These are phyloP conservation scores for Limnanthes douglasii DNA, from an alignment of 345 rosid species.

Conservation along the genomic window DNA sequence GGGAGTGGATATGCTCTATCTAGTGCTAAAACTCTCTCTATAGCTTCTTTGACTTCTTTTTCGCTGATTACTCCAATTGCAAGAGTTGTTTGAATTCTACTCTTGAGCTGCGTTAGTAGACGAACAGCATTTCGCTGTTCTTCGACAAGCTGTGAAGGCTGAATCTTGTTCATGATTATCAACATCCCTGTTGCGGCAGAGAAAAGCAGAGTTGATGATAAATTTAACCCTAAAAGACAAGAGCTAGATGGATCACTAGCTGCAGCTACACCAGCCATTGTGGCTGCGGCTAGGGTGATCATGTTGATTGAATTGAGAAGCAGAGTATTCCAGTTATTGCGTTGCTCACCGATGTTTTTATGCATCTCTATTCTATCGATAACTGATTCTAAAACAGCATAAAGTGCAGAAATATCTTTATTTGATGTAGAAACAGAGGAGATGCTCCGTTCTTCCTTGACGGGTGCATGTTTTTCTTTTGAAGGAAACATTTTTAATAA, in stretches of 20 bases:
- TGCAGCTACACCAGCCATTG: constrained; percentile 38
- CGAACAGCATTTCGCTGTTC: constrained; percentile 36
- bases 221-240: constrained; percentile 22
- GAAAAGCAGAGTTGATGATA: constrained; percentile 27
- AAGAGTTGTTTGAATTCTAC: constrained; percentile 9
- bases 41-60: constrained; percentile 19
- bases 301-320: constrained; percentile 50
- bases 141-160: constrained; percentile 44
- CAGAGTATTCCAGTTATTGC: constrained; percentile 52
- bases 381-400: constrained; percentile 35
- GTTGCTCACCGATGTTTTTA: constrained; percentile 43
- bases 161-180: constrained; percentile 39
- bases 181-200: constrained; percentile 24
- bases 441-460: constrained; percentile 3
- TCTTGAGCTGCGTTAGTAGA: constrained; percentile 22
- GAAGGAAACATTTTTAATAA: constrained; percentile 5
- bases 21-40: constrained; percentile 20
- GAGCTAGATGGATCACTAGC: constrained; percentile 8
- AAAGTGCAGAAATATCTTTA: too few relatives aligned
- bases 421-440: constrained; percentile 12
- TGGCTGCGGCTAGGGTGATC: constrained; percentile 45
- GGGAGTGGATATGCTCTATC: constrained; percentile 39
- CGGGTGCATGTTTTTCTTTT: too few relatives aligned
- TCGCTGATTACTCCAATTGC: constrained; percentile 4
- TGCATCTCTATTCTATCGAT: constrained; percentile 67